Evolutionary conservation across 805 yeast species (phyloP).

Genomic region (Lipomyces anomalus): DNA sequence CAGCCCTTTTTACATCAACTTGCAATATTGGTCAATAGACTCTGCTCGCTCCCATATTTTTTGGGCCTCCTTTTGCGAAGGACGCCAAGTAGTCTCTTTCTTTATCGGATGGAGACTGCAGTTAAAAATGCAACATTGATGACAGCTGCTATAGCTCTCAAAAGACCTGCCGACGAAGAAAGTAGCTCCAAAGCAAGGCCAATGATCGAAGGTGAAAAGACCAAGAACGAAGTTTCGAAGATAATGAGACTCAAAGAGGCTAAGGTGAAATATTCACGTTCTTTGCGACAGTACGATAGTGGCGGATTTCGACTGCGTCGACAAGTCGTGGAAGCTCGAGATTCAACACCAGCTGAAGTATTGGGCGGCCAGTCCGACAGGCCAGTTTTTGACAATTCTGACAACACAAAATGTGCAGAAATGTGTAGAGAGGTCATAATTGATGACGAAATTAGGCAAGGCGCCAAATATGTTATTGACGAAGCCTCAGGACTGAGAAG

Average conservation of each 20-base stretch:
- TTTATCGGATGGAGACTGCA: too few species aligned
- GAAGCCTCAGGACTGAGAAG: constrained; percentile 45
- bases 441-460: constrained; percentile 31
- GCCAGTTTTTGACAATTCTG: constrained; percentile 6
- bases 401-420: background rate
- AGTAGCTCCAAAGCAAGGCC: too few species aligned
- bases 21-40: too few species aligned
- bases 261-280: background rate
- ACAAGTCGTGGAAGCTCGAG: constrained; percentile 9
- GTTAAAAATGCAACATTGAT: too few species aligned
- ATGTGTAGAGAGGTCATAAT: constrained; percentile 24
- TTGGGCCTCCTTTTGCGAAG: too few species aligned
- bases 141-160: too few species aligned
- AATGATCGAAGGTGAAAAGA: too few species aligned
- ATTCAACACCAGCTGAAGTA: constrained; percentile 7
- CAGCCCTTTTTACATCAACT: too few species aligned
- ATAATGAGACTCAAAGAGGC: background rate
- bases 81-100: too few species aligned
- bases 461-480: constrained; percentile 37
- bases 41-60: too few species aligned
- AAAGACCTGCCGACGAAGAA: too few species aligned
- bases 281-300: constrained; percentile 5
- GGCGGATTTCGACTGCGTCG: constrained; percentile 21
- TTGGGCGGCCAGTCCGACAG: constrained; percentile 15
- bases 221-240: too few species aligned